Conservation (phyloP, 2,329 filamentous ascomycete species). For the Aurifilum marmelostoma region DNA sequence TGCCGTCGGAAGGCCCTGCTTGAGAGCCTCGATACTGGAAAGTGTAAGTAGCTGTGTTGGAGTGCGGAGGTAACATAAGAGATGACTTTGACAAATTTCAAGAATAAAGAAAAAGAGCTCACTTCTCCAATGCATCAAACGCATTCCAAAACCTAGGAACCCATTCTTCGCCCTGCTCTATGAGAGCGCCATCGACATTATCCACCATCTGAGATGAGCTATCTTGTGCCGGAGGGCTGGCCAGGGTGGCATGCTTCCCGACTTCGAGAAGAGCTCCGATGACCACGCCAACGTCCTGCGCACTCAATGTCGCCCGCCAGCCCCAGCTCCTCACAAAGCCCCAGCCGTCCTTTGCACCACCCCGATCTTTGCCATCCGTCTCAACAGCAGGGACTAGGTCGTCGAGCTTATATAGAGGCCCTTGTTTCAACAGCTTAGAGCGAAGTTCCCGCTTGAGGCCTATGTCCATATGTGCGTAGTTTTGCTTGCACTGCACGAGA, state of each 20-base stretch:
- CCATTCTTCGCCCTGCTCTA: slow-evolving; percentile 64
- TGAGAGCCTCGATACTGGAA: slow-evolving; percentile 73
- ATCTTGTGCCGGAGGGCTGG: slow-evolving; percentile 38
- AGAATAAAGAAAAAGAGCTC: slow-evolving; percentile 38
- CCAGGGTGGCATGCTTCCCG: slow-evolving; percentile 59
- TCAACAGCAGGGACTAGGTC: slow-evolving; percentile 84
- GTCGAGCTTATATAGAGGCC: slow-evolving; percentile 89
- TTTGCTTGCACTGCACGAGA: slow-evolving; percentile 90
- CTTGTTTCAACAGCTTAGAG: slow-evolving; percentile 85
- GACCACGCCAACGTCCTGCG: slow-evolving; percentile 91
- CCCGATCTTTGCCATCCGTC: slow-evolving; percentile 69
- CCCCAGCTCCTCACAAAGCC: slow-evolving; percentile 98
- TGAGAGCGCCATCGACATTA: slow-evolving; percentile 52
- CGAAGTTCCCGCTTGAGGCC: slow-evolving; percentile 87
- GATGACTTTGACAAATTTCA: slow-evolving; percentile 30
- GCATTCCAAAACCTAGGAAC: slow-evolving; percentile 71
- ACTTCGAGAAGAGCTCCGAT: slow-evolving; percentile 92
- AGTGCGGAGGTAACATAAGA: too few relatives aligned
- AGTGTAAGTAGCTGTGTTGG: slow-evolving; percentile 37
- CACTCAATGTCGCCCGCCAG: slow-evolving; percentile 91
- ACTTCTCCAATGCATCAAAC: slow-evolving; percentile 73
- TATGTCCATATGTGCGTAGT: slow-evolving; percentile 98
- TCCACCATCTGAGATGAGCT: slow-evolving; percentile 45
- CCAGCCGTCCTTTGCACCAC: slow-evolving; percentile 85
- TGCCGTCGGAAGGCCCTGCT: slow-evolving; percentile 76